These are phyloP conservation scores for Chrysanthemum makinoi DNA, from an alignment of 129 eudicot species.

Conservation along the genomic window DNA sequence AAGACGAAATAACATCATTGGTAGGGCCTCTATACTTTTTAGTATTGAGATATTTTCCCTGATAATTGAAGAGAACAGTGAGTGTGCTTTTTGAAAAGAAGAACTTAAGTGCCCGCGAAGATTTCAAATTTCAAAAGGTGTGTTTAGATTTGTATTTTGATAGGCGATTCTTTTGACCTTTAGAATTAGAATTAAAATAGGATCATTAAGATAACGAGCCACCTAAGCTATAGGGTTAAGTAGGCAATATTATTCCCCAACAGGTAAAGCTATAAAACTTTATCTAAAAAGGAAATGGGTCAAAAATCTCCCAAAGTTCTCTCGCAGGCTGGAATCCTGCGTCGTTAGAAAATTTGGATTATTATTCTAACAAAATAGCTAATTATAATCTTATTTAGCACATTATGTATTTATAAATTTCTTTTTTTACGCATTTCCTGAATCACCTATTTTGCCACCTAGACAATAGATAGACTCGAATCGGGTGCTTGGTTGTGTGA, in stretches of 20 bases:
- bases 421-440: background rate
- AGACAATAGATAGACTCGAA: slow-evolving; percentile 12
- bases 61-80: slow-evolving; percentile 19
- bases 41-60: background rate
- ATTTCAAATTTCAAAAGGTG: background rate
- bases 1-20: slow-evolving; percentile 7
- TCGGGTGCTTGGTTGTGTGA: slow-evolving; percentile 17
- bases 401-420: background rate
- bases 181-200: background rate
- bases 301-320: too few species aligned
- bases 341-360: too few species aligned
- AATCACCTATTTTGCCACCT: background rate
- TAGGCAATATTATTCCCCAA: background rate
- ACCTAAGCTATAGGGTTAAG: too few species aligned
- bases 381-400: too few species aligned
- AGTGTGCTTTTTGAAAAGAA: slow-evolving; percentile 4
- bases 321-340: too few species aligned
- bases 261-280: background rate
- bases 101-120: background rate
- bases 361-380: too few species aligned
- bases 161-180: background rate
- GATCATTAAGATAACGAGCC: background rate
- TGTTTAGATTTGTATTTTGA: slow-evolving; percentile 3
- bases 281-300: background rate
- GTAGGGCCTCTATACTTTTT: slow-evolving; percentile 15